Conservation (phyloP, 2,329 filamentous ascomycete species). For the Cladophialophora psammophila region DNA sequence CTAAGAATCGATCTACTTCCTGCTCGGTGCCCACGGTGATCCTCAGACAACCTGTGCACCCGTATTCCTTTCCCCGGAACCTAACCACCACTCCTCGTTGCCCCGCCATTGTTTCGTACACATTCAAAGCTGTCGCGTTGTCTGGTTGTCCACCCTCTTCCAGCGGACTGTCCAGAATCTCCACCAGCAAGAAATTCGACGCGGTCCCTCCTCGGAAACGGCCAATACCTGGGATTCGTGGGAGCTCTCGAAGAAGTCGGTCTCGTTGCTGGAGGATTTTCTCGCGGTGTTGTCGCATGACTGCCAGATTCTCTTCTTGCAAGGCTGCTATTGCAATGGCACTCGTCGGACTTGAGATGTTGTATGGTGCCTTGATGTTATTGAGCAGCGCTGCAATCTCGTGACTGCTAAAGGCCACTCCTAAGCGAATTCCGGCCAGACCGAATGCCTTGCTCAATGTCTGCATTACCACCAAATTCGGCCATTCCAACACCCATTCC, state of each 20-base stretch:
- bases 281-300: constrained; percentile 75
- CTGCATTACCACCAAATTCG: constrained; percentile 97
- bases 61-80: constrained; percentile 90
- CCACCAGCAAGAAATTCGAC: constrained; percentile 89
- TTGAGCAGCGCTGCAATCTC: constrained; percentile 83
- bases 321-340: constrained; percentile 79
- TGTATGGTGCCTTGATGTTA: constrained; percentile 94
- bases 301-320: constrained; percentile 68
- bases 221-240: constrained; percentile 78
- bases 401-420: constrained; percentile 79
- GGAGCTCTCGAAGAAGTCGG: constrained; percentile 75
- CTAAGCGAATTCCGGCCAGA: constrained; percentile 89
- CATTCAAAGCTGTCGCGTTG: constrained; percentile 76
- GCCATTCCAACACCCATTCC: constrained; percentile 90
- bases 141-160: constrained; percentile 72
- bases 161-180: constrained; percentile 73
- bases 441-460: constrained; percentile 98
- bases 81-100: constrained; percentile 87
- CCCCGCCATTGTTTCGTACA: constrained; percentile 87
- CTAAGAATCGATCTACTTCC: constrained; percentile 81
- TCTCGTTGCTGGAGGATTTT: constrained; percentile 78
- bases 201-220: constrained; percentile 78
- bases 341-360: constrained; percentile 87
- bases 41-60: constrained; percentile 85
- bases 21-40: constrained; percentile 91